Percentiles rank a stretch among this genome's conserved stretches.
Evolutionary conservation across 805 yeast genomes (phyloP).

Genomic region (Kodamaea jinghongensis): DNA sequence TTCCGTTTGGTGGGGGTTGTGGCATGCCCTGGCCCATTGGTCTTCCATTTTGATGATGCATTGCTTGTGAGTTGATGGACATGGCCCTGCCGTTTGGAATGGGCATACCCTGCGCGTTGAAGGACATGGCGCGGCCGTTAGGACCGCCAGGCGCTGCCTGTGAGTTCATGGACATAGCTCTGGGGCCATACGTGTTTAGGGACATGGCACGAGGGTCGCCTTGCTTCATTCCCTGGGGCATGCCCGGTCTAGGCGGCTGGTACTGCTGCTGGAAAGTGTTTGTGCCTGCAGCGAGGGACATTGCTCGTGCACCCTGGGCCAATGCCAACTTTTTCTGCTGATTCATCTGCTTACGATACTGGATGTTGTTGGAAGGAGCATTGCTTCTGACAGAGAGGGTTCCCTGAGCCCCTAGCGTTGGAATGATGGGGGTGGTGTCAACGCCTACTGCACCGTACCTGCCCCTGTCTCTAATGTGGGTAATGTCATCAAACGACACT

Average conservation of each 20-base stretch:
- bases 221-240: constrained; percentile 7
- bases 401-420: constrained; percentile 47
- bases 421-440: constrained; percentile 74
- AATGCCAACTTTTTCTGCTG: constrained; percentile 60
- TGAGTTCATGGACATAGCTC: constrained; percentile 14
- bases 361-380: constrained; percentile 43
- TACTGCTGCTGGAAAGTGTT: constrained; percentile 27
- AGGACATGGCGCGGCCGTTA: constrained; percentile 33
- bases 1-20: too few relatives aligned
- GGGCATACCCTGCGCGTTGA: constrained; percentile 14
- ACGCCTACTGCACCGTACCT: constrained; percentile 49
- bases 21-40: neutral
- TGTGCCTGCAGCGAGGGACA: constrained; percentile 36
- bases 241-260: constrained; percentile 8
- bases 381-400: neutral
- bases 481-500: constrained; percentile 62
- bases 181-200: constrained; percentile 7
- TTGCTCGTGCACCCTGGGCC: constrained; percentile 46
- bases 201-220: constrained; percentile 16
- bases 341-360: constrained; percentile 68
- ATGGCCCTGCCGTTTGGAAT: constrained; percentile 26
- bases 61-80: constrained; percentile 16
- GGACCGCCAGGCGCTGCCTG: constrained; percentile 19
- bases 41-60: neutral
- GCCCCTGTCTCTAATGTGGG: constrained; percentile 63